Evolutionary conservation across 2,329 filamentous ascomycete species (phyloP).

Genomic region (Davidsoniella eucalypti): DNA sequence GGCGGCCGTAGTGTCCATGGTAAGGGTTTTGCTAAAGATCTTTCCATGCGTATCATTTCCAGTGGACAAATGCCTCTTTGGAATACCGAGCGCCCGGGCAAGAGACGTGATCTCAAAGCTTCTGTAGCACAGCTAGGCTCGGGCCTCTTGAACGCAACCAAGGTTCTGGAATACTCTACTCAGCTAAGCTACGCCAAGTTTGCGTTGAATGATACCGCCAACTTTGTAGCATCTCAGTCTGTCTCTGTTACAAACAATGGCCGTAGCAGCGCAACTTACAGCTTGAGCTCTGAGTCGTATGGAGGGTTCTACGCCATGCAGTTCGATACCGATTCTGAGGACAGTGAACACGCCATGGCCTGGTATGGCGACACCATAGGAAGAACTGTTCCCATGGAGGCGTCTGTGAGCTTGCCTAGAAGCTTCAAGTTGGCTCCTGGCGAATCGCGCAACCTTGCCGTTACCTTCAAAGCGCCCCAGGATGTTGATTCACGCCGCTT

Average conservation of each 20-base stretch:
- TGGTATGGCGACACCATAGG: too few species aligned
- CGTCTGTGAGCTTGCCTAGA: not conserved
- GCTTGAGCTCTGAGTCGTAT: not conserved
- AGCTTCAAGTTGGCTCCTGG: not conserved
- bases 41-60: not conserved
- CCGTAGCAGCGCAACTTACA: too few species aligned
- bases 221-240: slow-evolving; percentile 19
- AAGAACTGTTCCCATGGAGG: too few species aligned
- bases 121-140: slow-evolving; percentile 30
- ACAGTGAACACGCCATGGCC: not conserved
- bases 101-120: slow-evolving; percentile 15
- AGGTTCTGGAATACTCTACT: slow-evolving; percentile 26
- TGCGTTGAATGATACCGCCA: slow-evolving; percentile 31
- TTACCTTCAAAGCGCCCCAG: not conserved
- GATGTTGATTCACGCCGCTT: slow-evolving; percentile 14
- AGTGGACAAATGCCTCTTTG: not conserved
- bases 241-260: too few species aligned
- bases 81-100: not conserved
- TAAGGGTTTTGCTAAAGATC: not conserved
- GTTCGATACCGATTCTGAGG: not conserved
- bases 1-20: slow-evolving; percentile 26
- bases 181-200: slow-evolving; percentile 26
- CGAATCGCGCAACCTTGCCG: not conserved
- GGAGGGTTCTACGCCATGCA: not conserved
- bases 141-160: slow-evolving; percentile 30